Evolutionary conservation across 371 early-diverging fungal species (phyloP), one percentile per base, ranked within the genome.

Genomic region (Circinella umbellata): DNA sequence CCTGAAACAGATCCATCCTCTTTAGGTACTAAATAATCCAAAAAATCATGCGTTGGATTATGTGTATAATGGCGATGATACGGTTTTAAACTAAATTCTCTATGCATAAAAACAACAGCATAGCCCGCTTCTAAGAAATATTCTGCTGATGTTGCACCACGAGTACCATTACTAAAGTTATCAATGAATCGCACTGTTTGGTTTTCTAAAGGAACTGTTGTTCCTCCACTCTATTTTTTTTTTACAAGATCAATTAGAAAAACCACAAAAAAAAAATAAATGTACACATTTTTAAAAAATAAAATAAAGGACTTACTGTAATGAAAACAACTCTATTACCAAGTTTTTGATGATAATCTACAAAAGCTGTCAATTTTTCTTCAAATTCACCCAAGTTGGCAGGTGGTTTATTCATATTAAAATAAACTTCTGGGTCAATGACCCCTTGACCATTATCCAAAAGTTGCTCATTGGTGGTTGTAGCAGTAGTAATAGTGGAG

Each of bases 161-260:
- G 93, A 4, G 94, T 97, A 36, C 99, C 99, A 15, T 94, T 96
- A 66, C 94, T 93, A 76, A 99, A 98, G 85, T 99, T 99, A 81
- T 99, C 99, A 67, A 99, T 90, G 79, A 98, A 99, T n/a, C 99
- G 92, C 38, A 99, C 99, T 7, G 98, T 99, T 71, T 98, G 91
- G 69, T 92, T 90, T 76, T 99, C 99, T 17, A 99, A 83, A 18
- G 98, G 99, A 17, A 98, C 98, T 0, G 96, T 97, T 1, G 99
- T 99, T 54, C 99, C 99, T 55, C 99, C 99, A 69, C 96, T 96
- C 91, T 91, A 74, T 38, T 27, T 15, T 49, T 4, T 49, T 49
- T 4, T 8, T 14, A 15, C 4, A 49, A 15, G 49, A 15, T 49
- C n/a, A n/a, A n/a, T 8, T 9, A 9, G 13, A 49, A n/a, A 49